Evolutionary conservation across 352 stramenopile genomes (phyloP), one percentile per base, ranked within the genome.

Genomic region (Paralagenidium karlingii): DNA sequence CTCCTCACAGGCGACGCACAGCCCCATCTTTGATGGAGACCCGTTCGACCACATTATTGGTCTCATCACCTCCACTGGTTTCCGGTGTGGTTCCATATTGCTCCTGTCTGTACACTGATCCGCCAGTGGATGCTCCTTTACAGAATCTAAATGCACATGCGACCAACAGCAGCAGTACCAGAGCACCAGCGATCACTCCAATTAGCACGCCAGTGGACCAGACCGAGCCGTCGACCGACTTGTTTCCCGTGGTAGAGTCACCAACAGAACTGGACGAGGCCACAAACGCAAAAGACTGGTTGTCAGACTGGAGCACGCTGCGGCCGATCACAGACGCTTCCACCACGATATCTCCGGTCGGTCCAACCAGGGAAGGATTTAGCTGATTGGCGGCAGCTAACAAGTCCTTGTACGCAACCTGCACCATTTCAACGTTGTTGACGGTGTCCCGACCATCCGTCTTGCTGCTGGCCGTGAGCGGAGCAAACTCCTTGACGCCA

Each of bases 381-480:
- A n/a, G n/a, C n/a, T n/a, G n/a, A n/a, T n/a, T n/a, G 15, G 63
- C 55, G 27, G 69, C 63, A 33, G 57, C 49, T 5, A 81, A 30
- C 16, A 89, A 54, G 19, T 82, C 56, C 33, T 55, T 39, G 42
- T 89, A 87, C 22, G 65, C 67, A 8, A 87, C 73, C 21, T 74
- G 57, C 16, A 89, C 76, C 69, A 89, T 82, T 44, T 89, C 76
- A 15, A 89, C 68, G 45, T 89, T 89, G 59, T 89, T 89, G 13
- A 66, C 61, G 16, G 59, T 54, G 47, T 89, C 76, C 11, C 64
- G 65, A n/a, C n/a, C n/a, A n/a, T 57, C 56, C 3, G 64, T 77
- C 20, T 32, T 50, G 19, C 56, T 61, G 24, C 60, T 49, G 4
- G 70, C 64, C 11, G 66, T 85, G 24, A 85, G 45, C 10, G 76